phyloP scores from a whole-genome alignment of 352 stramenopile genomes.

The Phytophthora meadii region DNA sequence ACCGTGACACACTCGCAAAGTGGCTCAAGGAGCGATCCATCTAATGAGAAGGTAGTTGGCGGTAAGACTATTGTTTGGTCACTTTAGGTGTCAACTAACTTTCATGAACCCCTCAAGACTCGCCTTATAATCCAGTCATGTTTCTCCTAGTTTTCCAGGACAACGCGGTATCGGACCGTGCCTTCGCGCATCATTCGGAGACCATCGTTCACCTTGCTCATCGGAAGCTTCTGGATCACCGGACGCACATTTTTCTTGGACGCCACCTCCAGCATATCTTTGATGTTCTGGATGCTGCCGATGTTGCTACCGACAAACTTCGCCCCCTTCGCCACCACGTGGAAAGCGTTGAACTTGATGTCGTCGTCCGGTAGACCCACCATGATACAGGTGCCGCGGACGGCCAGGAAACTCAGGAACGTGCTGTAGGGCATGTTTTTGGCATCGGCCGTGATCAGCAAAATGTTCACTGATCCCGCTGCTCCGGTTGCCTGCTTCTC shows the following conservation, averaged over 20 bases:
- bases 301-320: constrained; percentile 66
- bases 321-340: constrained; percentile 47
- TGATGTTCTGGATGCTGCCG: constrained; percentile 46
- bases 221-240: constrained; percentile 55
- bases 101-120: background rate
- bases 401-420: constrained; percentile 55
- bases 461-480: constrained; percentile 52
- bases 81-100: background rate
- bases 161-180: constrained; percentile 40
- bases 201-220: constrained; percentile 48
- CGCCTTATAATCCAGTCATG: background rate
- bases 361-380: constrained; percentile 64
- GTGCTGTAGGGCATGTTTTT: constrained; percentile 49
- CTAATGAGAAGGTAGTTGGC: constrained; percentile 16
- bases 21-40: constrained; percentile 55
- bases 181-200: constrained; percentile 50
- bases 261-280: constrained; percentile 7
- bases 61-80: background rate
- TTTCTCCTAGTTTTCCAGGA: constrained; percentile 16
- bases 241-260: constrained; percentile 61
- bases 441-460: constrained; percentile 72
- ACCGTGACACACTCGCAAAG: constrained; percentile 59
- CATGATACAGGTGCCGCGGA: constrained; percentile 40
- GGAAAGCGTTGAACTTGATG: constrained; percentile 53
- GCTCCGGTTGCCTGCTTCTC: constrained; percentile 35